A percentile compares a stretch with the other conserved stretches of the same genome.
phyloP scores from a whole-genome alignment of 768 basidiomycete species.

The Lactarius tabidus region DNA sequence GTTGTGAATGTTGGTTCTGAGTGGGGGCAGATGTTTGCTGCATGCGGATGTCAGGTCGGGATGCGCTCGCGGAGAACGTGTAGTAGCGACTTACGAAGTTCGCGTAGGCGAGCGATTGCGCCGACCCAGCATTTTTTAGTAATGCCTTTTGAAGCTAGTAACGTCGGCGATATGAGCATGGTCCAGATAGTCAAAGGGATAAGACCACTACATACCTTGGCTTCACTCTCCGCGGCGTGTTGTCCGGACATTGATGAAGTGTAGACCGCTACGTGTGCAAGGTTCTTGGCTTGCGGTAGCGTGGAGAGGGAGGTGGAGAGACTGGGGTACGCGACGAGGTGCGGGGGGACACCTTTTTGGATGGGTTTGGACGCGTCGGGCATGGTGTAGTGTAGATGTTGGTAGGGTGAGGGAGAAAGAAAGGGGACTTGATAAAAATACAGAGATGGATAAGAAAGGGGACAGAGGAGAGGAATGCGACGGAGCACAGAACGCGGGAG shows the following conservation, averaged over 20 bases:
- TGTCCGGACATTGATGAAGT: constrained; percentile 59
- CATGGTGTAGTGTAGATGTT: constrained; percentile 34
- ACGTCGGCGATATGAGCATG: constrained; percentile 25
- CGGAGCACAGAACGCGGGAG: constrained; percentile 23
- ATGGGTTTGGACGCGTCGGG: constrained; percentile 36
- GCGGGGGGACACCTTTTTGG: constrained; percentile 33
- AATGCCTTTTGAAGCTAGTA: constrained; percentile 59
- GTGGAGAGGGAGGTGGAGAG: constrained; percentile 63
- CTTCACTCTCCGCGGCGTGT: constrained; percentile 67
- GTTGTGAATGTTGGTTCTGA: constrained; percentile 28
- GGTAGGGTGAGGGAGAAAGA: constrained; percentile 19
- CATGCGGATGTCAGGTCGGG: constrained; percentile 1
- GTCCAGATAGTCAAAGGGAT: neutral
- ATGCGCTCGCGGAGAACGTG: constrained; percentile 2
- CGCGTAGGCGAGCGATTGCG: constrained; percentile 34
- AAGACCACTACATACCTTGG: constrained; percentile 49
- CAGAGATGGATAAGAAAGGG: constrained; percentile 1
- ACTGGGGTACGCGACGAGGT: constrained; percentile 69
- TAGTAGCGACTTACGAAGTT: constrained; percentile 17
- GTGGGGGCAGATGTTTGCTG: constrained; percentile 27
- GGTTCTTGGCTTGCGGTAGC: constrained; percentile 67
- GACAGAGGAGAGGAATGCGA: constrained; percentile 8
- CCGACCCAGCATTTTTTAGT: constrained; percentile 36
- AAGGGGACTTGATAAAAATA: constrained; percentile 11
- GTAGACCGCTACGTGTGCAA: constrained; percentile 63